Conservation (phyloP, 192 early-diverging fungal species). For the Mortierella alpina region DNA sequence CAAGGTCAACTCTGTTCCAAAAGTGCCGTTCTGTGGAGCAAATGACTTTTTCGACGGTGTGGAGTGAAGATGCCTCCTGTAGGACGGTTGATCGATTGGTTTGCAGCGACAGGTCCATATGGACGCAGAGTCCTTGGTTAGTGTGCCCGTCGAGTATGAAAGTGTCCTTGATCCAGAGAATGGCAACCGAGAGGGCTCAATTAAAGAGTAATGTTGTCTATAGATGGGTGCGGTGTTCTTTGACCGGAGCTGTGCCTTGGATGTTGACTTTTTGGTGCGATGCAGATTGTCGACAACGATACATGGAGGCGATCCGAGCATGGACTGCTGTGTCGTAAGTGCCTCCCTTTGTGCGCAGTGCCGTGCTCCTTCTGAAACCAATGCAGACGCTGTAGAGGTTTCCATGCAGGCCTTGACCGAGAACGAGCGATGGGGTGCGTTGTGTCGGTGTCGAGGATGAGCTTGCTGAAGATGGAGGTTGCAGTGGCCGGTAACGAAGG, state of each 20-base stretch:
- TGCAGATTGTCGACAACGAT: slow-evolving; percentile 31
- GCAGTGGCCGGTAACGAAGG: slow-evolving; percentile 3
- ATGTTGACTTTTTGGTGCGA: slow-evolving; percentile 24
- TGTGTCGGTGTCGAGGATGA: slow-evolving; percentile 4
- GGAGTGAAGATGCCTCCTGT: too few relatives aligned
- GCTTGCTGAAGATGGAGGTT: neutral
- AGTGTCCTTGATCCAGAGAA: neutral
- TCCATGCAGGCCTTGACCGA: slow-evolving; percentile 28
- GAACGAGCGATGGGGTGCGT: slow-evolving; percentile 24
- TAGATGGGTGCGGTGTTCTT: neutral
- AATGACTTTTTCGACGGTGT: slow-evolving; percentile 12
- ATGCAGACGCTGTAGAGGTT: neutral
- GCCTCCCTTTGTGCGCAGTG: slow-evolving; percentile 20
- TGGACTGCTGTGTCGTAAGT: slow-evolving; percentile 18
- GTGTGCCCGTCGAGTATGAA: neutral
- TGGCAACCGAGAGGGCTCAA: neutral
- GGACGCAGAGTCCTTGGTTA: neutral
- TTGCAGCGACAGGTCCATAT: slow-evolving; percentile 2
- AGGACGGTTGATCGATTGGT: neutral
- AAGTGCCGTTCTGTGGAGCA: neutral
- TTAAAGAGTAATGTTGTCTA: neutral
- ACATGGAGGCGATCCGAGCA: slow-evolving; percentile 29
- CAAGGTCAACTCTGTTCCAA: neutral
- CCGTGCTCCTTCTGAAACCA: slow-evolving; percentile 9
- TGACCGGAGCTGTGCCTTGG: slow-evolving; percentile 15